Evolutionary conservation across 208 protist species (phyloP), one percentile per base, ranked within the genome.

Genomic region (Trypanosoma scelopori): DNA sequence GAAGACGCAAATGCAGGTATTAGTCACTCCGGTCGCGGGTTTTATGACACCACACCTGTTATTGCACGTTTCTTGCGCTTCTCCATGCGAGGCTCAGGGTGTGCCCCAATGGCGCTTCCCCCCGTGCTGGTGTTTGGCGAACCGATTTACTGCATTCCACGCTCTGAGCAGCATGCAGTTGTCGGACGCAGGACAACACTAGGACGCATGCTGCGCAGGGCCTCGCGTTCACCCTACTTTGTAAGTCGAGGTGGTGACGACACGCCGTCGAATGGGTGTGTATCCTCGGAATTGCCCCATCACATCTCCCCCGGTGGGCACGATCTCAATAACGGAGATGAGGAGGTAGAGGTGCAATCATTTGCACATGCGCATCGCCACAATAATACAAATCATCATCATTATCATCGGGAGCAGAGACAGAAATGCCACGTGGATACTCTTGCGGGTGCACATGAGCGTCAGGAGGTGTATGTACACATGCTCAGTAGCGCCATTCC

Each of bases 111-210:
- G 39, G 70, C 70, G 13, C 5, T 69, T 15, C 55, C 55, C 0
- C 70, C 70, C 28, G 30, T 76, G 18, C 49, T 76, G 27, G 62
- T 69, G 13, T 76, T 76, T 69, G 70, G 70, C 16, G 48, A 65
- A 18, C 37, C 62, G 22, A 1, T 76, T 9, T 18, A 51, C 1
- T 25, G 25, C 55, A 76, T 76, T 37, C 58, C 70, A 48, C 46
- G 6, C 5, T 22, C 32, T 18, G 70, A 60, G 15, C 50, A 39
- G 35, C 11, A 60, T 12, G 22, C 55, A 15, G 45, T 76, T 32
- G 32, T 69, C 37, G 61, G 69, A 48, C 23, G 25, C 12, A 15
- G 25, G 0, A 60, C 55, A 58, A 37, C 1, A 37, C n/a, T 66
- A 42, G 7, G 30, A 1, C 58, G 49, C 12, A 47, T 46, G 37